A percentile compares a stretch with the other conserved stretches of the same genome.
Evolutionary conservation across 257 asterid genomes (phyloP).

Genomic region (Penstemon eatonii): DNA sequence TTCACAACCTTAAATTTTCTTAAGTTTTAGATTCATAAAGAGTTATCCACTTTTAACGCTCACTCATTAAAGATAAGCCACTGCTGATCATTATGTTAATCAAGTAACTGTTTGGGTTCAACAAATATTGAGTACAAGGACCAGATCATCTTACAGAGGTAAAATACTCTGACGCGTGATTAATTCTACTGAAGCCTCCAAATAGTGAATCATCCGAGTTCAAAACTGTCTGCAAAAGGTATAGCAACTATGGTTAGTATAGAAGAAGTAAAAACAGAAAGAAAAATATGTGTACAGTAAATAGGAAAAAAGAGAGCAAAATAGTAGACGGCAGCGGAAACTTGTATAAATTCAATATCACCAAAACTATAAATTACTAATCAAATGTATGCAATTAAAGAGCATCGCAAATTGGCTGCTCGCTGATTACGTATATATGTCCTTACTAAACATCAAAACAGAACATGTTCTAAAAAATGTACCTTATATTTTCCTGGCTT

Average conservation of each 20-base stretch:
- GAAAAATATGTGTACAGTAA: not conserved
- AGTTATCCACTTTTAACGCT: no score
- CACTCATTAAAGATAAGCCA: no score
- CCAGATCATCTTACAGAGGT: slow-evolving; percentile 56
- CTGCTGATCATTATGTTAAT: no score
- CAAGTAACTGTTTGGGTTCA: no score
- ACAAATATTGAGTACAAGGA: not conserved
- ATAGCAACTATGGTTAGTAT: not conserved
- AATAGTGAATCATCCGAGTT: slow-evolving; percentile 71
- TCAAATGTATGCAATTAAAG: not conserved
- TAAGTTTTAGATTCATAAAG: no score
- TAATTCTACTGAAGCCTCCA: slow-evolving; percentile 86
- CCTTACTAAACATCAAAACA: not conserved
- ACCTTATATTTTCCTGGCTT: slow-evolving; percentile 98
- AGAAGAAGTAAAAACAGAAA: not conserved
- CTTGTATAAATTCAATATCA: not conserved
- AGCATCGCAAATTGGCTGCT: not conserved
- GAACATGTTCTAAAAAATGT: not conserved
- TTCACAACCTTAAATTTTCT: no score
- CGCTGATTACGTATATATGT: not conserved
- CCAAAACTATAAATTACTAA: not conserved
- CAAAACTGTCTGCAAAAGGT: slow-evolving; percentile 61
- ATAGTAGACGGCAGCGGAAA: slow-evolving; percentile 5
- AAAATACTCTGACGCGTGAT: slow-evolving; percentile 68
- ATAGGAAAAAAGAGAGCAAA: not conserved